A percentile compares a stretch with the other conserved stretches of the same genome.
Evolutionary conservation across 2,329 filamentous ascomycete genomes (phyloP).

Genomic region (Diaporthe citrichinensis): DNA sequence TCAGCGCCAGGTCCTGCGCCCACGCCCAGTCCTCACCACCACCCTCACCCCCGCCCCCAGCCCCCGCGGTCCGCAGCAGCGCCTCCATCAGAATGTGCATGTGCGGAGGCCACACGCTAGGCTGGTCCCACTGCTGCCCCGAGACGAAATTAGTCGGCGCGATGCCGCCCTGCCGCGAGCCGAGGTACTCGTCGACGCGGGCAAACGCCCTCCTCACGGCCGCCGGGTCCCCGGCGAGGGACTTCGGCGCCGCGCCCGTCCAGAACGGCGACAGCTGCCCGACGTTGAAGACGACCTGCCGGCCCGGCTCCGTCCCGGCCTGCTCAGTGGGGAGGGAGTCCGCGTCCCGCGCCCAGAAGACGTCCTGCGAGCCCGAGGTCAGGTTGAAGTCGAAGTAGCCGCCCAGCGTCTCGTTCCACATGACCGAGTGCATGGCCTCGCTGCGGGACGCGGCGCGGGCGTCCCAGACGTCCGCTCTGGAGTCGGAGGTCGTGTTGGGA

Average conservation of each 20-base stretch:
- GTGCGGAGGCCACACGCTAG: slow-evolving; percentile 78
- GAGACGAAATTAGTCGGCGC: slow-evolving; percentile 73
- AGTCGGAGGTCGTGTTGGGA: slow-evolving; percentile 57
- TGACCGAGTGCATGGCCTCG: slow-evolving; percentile 72
- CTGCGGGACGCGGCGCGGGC: slow-evolving; percentile 66
- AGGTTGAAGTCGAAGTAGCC: slow-evolving; percentile 80
- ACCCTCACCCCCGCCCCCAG: slow-evolving; percentile 60
- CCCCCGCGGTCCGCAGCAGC: slow-evolving; percentile 71
- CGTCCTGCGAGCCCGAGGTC: slow-evolving; percentile 68
- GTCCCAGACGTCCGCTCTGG: slow-evolving; percentile 61
- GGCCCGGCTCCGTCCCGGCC: slow-evolving; percentile 65
- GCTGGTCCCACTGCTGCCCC: slow-evolving; percentile 79
- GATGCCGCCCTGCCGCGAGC: slow-evolving; percentile 68
- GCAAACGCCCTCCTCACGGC: slow-evolving; percentile 68
- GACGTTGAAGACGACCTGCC: slow-evolving; percentile 70
- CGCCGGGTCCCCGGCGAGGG: slow-evolving; percentile 70
- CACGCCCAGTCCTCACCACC: slow-evolving; percentile 66
- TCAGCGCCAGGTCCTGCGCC: slow-evolving; percentile 69
- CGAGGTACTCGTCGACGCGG: slow-evolving; percentile 67
- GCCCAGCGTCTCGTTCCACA: slow-evolving; percentile 75
- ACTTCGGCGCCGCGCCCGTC: slow-evolving; percentile 72
- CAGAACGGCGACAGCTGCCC: slow-evolving; percentile 79
- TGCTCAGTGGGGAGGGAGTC: slow-evolving; percentile 53
- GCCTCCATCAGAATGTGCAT: slow-evolving; percentile 75
- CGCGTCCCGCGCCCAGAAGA: slow-evolving; percentile 65